Percentiles rank a stretch among this genome's conserved stretches.
These are phyloP conservation scores for Fraxinus cuspidata DNA, from an alignment of 257 asterid genomes.

Conservation along the genomic window DNA sequence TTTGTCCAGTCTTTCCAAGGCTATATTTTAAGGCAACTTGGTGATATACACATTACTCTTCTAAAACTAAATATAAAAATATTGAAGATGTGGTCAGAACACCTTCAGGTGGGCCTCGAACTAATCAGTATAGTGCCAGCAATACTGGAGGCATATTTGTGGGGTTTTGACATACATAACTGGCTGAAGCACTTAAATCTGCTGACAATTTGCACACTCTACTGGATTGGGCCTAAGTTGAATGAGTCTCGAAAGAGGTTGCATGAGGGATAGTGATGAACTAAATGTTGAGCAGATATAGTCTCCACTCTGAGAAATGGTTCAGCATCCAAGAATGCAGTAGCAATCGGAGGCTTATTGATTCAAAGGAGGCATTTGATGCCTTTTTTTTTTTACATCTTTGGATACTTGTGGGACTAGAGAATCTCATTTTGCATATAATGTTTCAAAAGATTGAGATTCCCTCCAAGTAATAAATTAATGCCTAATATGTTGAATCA, in stretches of 20 bases:
- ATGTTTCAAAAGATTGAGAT: conserved; percentile 83
- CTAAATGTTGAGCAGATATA: conserved; percentile 82
- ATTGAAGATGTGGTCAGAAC: conserved; percentile 92
- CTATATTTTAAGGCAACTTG: conserved; percentile 90
- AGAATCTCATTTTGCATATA: conserved; percentile 91
- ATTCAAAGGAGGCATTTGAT: conserved; percentile 88
- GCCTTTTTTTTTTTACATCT: conserved; percentile 56
- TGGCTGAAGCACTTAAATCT: conserved; percentile 92
- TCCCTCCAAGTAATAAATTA: conserved; percentile 54
- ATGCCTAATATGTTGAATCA: conserved; percentile 23
- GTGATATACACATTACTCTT: conserved; percentile 77
- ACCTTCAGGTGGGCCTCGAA: conserved; percentile 96
- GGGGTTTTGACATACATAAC: conserved; percentile 85
- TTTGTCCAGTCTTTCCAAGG: conserved; percentile 91
- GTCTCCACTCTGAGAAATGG: conserved; percentile 85
- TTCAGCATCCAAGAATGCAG: conserved; percentile 86
- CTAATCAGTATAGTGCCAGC: conserved; percentile 87
- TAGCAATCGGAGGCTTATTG: conserved; percentile 87
- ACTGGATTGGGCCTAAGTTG: conserved; percentile 93
- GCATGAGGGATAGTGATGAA: conserved; percentile 62
- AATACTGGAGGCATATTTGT: conserved; percentile 90
- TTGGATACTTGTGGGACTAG: conserved; percentile 90
- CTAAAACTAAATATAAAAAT: conserved; percentile 77
- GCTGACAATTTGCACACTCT: conserved; percentile 80
- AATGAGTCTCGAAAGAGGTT: conserved; percentile 55